These are phyloP conservation scores for Rhynchosporium graminicola DNA, from an alignment of 2,329 filamentous ascomycete species.

Conservation along the genomic window DNA sequence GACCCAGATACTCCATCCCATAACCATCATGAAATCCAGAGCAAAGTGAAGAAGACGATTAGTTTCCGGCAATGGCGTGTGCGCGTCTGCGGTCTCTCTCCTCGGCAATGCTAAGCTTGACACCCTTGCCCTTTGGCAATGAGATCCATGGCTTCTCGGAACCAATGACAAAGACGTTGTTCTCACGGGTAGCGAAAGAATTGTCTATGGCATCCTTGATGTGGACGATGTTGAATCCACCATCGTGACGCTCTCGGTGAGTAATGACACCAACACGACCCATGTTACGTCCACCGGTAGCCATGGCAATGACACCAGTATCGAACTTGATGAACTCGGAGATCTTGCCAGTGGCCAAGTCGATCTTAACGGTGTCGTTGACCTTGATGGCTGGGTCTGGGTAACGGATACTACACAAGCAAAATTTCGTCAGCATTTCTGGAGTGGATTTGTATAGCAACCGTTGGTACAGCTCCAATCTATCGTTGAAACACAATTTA, in stretches of 20 bases:
- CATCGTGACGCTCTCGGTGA: constrained; percentile 99
- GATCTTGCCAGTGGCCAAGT: constrained; percentile 96
- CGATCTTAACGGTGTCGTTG: constrained; percentile 99
- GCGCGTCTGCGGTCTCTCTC: constrained; percentile 98
- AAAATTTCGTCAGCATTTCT: constrained; percentile 40
- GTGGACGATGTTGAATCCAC: constrained; percentile 99
- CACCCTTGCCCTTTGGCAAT: constrained; percentile 99
- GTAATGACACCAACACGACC: constrained; percentile 99
- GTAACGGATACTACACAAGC: constrained; percentile 83
- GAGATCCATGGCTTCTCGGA: constrained; percentile 99
- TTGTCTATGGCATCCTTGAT: constrained; percentile 99
- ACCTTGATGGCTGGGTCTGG: constrained; percentile 98
- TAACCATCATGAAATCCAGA: constrained; percentile 32
- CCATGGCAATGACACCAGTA: constrained; percentile 97
- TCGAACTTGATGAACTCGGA: constrained; percentile 98
- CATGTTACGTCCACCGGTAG: constrained; percentile 99
- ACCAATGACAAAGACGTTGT: constrained; percentile 99
- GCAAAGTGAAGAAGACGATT: constrained; percentile 32
- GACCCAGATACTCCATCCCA: constrained; percentile 39
- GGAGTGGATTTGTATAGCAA: constrained; percentile 35
- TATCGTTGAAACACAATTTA: constrained; percentile 30
- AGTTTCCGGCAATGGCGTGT: constrained; percentile 41
- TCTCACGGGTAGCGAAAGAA: constrained; percentile 98
- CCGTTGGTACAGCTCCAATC: constrained; percentile 41
- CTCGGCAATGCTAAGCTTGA: constrained; percentile 98